Percentiles rank a stretch among this genome's conserved stretches.
These are phyloP conservation scores for Ilex asprella DNA, from an alignment of 257 asterid genomes.

Conservation along the genomic window DNA sequence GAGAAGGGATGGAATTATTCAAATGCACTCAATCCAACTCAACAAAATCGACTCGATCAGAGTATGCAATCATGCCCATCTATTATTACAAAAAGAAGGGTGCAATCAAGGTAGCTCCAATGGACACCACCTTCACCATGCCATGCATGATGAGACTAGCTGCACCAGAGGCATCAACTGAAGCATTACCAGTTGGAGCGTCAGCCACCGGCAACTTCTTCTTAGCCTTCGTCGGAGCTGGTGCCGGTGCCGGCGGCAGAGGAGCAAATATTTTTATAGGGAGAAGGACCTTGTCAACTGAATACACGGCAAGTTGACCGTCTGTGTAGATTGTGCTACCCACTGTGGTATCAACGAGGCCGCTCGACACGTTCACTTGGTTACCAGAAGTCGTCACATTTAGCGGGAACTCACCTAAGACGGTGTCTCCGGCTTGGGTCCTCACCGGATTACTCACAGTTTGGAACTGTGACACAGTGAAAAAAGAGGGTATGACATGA, in stretches of 20 bases:
- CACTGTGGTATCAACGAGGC: slow-evolving; percentile 62
- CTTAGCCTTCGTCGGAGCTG: slow-evolving; percentile 23
- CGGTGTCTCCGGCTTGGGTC: slow-evolving; percentile 77
- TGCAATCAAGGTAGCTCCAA: slow-evolving; percentile 25
- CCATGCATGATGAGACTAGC: slow-evolving; percentile 34
- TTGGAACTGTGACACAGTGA: slow-evolving; percentile 66
- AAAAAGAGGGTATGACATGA: slow-evolving; percentile 56
- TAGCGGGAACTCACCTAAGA: slow-evolving; percentile 45
- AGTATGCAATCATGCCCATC: slow-evolving; percentile 8
- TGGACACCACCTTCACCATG: slow-evolving; percentile 12
- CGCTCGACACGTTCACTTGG: slow-evolving; percentile 78
- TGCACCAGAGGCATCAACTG: slow-evolving; percentile 47
- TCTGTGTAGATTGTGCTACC: slow-evolving; percentile 58
- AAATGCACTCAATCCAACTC: slow-evolving; percentile 2
- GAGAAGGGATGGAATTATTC: too few species aligned
- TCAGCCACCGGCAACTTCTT: slow-evolving; percentile 36
- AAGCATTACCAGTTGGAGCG: slow-evolving; percentile 34
- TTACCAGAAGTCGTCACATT: slow-evolving; percentile 72
- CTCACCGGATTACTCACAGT: slow-evolving; percentile 77
- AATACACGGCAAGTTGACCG: slow-evolving; percentile 68
- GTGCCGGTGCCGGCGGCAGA: slow-evolving; percentile 51
- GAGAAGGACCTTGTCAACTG: slow-evolving; percentile 74
- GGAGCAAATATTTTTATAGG: slow-evolving; percentile 69
- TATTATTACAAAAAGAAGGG: slow-evolving; percentile 20
- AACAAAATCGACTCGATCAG: not conserved